Percentiles rank a stretch among this genome's conserved stretches.
Evolutionary conservation across 1,139 yeast species (phyloP).

Genomic region (Geotrichum cucujoidarum): DNA sequence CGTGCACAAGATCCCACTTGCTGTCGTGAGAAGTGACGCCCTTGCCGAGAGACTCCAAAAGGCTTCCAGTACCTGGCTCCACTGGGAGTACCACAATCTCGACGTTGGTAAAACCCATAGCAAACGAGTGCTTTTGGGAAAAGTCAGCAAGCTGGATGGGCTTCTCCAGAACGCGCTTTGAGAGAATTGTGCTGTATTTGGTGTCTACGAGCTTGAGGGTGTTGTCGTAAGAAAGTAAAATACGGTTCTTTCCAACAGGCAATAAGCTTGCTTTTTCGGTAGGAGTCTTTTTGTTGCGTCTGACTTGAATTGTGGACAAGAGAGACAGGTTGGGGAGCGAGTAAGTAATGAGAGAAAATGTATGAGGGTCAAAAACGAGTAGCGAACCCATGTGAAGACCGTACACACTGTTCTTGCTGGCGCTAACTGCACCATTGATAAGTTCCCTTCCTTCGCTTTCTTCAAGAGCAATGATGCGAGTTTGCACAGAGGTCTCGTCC

Average conservation of each 20-base stretch:
- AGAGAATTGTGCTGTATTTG: conserved; percentile 40
- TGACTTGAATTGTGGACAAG: conserved; percentile 15
- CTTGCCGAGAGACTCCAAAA: conserved; percentile 69
- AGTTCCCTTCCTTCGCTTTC: conserved; percentile 21
- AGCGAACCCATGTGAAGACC: conserved; percentile 17
- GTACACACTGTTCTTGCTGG: conserved; percentile 13
- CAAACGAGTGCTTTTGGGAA: conserved; percentile 21
- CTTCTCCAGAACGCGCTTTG: conserved; percentile 31
- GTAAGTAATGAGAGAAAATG: conserved; percentile 15
- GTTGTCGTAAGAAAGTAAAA: conserved; percentile 17
- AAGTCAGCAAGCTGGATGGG: conserved; percentile 24
- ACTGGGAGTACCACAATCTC: conserved; percentile 43
- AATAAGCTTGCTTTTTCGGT: conserved; percentile 8
- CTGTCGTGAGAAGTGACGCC: conserved; percentile 38
- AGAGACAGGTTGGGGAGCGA: conserved; percentile 12
- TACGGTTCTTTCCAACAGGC: conserved; percentile 18
- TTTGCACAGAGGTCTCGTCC: conserved; percentile 21
- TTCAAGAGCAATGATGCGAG: conserved; percentile 25
- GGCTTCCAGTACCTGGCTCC: conserved; percentile 64
- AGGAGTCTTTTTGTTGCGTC: conserved; percentile 12
- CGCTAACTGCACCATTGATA: conserved; percentile 21
- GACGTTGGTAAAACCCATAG: conserved; percentile 22
- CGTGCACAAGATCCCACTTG: conserved; percentile 16
- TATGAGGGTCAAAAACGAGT: conserved; percentile 14
- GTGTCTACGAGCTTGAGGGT: conserved; percentile 40